phyloP scores from a whole-genome alignment of 2,329 filamentous ascomycete genomes.

The Xylariaceae sp. region DNA sequence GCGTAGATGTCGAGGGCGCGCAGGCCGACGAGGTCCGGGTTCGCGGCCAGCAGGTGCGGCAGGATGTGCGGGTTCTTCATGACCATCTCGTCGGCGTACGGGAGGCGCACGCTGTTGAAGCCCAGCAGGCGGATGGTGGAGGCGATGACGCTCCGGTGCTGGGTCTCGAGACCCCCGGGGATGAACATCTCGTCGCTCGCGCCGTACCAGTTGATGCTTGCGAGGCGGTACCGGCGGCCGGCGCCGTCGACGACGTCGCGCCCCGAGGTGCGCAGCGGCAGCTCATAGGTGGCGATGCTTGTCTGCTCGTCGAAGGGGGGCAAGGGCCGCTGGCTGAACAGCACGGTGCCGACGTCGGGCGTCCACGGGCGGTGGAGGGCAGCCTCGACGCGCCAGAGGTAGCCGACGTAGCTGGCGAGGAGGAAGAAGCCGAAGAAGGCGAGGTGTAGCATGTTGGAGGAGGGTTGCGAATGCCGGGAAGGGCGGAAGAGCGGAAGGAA shows the following conservation, averaged over 20 bases:
- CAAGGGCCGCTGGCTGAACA: conserved; percentile 46
- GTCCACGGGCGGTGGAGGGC: conserved; percentile 42
- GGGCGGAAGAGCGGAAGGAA: too few relatives aligned
- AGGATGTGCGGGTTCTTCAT: conserved; percentile 53
- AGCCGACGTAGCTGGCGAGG: conserved; percentile 35
- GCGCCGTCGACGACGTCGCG: conserved; percentile 56
- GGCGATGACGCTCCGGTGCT: conserved; percentile 58
- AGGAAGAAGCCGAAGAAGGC: conserved; percentile 33
- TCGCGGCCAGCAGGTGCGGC: conserved; percentile 48
- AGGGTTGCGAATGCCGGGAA: not conserved
- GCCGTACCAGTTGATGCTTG: conserved; percentile 68
- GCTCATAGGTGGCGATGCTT: conserved; percentile 43
- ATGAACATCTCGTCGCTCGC: conserved; percentile 64
- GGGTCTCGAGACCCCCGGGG: conserved; percentile 58
- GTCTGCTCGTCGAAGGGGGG: conserved; percentile 37
- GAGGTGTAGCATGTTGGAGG: conserved; percentile 26
- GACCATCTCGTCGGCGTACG: conserved; percentile 67
- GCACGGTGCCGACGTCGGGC: conserved; percentile 41
- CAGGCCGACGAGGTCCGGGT: conserved; percentile 53
- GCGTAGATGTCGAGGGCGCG: conserved; percentile 58
- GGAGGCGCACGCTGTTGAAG: conserved; percentile 67
- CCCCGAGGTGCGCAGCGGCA: conserved; percentile 57
- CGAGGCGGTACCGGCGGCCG: conserved; percentile 56
- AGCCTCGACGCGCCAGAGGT: conserved; percentile 42
- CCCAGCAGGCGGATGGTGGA: conserved; percentile 55